These are phyloP conservation scores for Wallacemonas sp. DNA, from an alignment of 208 protist genomes.

Conservation along the genomic window DNA sequence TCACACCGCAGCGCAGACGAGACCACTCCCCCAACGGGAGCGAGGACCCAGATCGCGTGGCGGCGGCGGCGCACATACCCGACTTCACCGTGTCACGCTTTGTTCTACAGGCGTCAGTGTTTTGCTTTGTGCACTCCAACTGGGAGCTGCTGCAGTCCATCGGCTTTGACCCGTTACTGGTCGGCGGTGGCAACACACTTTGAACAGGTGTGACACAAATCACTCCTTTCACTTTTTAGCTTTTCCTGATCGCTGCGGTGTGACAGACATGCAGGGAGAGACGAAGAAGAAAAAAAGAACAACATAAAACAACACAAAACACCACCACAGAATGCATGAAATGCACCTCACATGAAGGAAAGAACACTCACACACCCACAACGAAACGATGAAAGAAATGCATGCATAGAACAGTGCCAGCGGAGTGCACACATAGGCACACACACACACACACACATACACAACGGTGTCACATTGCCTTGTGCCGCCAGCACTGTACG, in stretches of 20 bases:
- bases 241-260: background rate
- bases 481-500: no score
- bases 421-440: no score
- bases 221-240: background rate
- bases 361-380: no score
- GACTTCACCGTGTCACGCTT: constrained; percentile 44
- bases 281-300: background rate
- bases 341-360: no score
- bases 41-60: background rate
- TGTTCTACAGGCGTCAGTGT: constrained; percentile 44
- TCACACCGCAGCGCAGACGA: no score
- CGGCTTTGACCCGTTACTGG: constrained; percentile 32
- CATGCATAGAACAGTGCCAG: no score
- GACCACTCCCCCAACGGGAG: background rate
- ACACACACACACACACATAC: no score
- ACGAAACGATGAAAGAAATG: no score
- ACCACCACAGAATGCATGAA: no score
- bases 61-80: constrained; percentile 12
- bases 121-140: constrained; percentile 53
- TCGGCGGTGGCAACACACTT: background rate
- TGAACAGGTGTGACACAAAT: background rate
- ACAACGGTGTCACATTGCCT: no score
- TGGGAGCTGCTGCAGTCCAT: constrained; percentile 58
- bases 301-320: no score
- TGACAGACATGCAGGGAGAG: background rate